phyloP scores from a whole-genome alignment of 2,329 filamentous ascomycete species.

The Phaeosphaeria sp. region DNA sequence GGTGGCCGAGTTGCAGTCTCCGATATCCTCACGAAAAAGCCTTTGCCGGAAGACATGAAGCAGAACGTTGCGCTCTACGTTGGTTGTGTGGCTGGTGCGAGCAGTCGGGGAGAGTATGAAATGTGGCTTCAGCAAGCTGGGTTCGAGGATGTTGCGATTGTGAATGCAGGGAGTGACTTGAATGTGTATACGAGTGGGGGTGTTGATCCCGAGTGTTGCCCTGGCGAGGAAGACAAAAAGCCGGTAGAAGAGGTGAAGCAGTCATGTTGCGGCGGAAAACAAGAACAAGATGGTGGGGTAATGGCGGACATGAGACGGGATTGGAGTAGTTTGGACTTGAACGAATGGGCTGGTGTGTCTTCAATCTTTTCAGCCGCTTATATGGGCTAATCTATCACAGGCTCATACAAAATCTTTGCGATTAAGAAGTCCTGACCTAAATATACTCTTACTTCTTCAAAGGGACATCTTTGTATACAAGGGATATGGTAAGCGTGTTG shows the following conservation, averaged over 20 bases:
- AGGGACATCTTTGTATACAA: not conserved
- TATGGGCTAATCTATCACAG: constrained; percentile 10
- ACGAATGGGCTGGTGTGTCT: constrained; percentile 22
- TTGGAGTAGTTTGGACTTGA: constrained; percentile 42
- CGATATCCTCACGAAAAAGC: constrained; percentile 63
- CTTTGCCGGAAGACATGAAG: constrained; percentile 57
- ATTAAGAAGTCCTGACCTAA: constrained; percentile 44
- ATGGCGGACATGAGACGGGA: constrained; percentile 15
- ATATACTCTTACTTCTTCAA: not conserved
- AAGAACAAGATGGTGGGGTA: constrained; percentile 9
- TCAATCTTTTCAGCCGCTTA: not conserved
- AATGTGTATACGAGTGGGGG: constrained; percentile 16
- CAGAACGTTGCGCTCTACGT: constrained; percentile 62
- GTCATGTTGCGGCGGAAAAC: constrained; percentile 12
- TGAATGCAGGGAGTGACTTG: constrained; percentile 18
- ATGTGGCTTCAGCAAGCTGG: constrained; percentile 58
- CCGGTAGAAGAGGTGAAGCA: not conserved
- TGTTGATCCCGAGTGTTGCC: not conserved
- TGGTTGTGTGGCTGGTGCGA: constrained; percentile 67
- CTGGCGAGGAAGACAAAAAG: not conserved
- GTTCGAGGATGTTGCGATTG: constrained; percentile 17
- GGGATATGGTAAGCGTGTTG: too few species aligned
- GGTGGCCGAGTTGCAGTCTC: constrained; percentile 65
- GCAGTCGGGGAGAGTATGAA: constrained; percentile 60
- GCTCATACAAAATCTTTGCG: constrained; percentile 60